These are phyloP conservation scores for Coemansia sp. DNA, from an alignment of 192 early-diverging fungal genomes.

Conservation along the genomic window DNA sequence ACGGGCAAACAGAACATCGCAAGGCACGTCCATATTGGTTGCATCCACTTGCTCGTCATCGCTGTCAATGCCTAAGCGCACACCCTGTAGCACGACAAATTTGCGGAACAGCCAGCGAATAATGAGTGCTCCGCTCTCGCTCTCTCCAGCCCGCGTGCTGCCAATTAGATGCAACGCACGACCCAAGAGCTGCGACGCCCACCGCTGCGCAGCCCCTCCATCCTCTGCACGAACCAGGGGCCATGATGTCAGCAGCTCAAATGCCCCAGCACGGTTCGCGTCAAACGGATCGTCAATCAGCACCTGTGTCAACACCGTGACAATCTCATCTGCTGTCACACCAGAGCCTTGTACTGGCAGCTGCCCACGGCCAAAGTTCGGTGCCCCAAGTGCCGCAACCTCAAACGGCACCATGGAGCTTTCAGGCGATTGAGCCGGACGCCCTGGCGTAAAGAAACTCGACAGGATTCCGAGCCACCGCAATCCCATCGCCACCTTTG, in stretches of 20 bases:
- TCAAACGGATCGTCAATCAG: slow-evolving; percentile 69
- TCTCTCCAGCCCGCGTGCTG: slow-evolving; percentile 73
- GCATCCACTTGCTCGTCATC: not conserved
- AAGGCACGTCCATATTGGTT: not conserved
- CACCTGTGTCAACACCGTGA: slow-evolving; percentile 57
- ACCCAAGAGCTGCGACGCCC: slow-evolving; percentile 55
- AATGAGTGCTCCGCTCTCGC: slow-evolving; percentile 79
- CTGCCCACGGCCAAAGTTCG: slow-evolving; percentile 15
- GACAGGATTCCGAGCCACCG: slow-evolving; percentile 46
- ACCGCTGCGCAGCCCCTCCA: slow-evolving; percentile 28
- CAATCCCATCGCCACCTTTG: slow-evolving; percentile 48
- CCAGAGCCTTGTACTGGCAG: not conserved
- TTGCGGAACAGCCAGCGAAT: slow-evolving; percentile 75
- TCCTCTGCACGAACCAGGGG: slow-evolving; percentile 64
- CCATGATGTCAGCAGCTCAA: slow-evolving; percentile 67
- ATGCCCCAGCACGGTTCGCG: slow-evolving; percentile 69
- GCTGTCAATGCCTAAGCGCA: slow-evolving; percentile 16
- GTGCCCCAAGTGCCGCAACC: slow-evolving; percentile 24
- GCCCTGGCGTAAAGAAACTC: slow-evolving; percentile 27
- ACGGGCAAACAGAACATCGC: slow-evolving; percentile 15
- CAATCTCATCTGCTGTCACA: slow-evolving; percentile 36
- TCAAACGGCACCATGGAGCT: slow-evolving; percentile 23
- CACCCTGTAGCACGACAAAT: slow-evolving; percentile 58
- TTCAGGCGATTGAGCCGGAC: slow-evolving; percentile 22
- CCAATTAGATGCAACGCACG: slow-evolving; percentile 61